Evolutionary conservation across 305 asterid genomes (phyloP).

Genomic region (Petunia hybrid): DNA sequence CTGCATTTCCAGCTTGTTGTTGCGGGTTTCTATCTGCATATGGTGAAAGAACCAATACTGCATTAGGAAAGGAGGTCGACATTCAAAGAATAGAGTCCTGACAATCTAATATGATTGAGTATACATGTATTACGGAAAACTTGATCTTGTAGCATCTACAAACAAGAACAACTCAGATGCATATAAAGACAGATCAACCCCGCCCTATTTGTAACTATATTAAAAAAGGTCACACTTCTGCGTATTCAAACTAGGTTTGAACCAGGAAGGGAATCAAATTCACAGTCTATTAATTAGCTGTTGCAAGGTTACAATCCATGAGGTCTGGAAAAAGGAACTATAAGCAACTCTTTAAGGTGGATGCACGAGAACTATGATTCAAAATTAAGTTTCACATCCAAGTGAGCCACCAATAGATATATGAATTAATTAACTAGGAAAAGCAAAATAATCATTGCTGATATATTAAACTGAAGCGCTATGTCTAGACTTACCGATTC

Average conservation of each 20-base stretch:
- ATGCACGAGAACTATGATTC: not conserved
- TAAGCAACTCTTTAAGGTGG: not conserved
- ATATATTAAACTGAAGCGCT: constrained; percentile 36
- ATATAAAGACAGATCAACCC: not conserved
- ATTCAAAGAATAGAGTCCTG: not conserved
- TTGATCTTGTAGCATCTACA: not conserved
- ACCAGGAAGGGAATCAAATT: not conserved
- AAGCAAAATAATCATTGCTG: constrained; percentile 20
- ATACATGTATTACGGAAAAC: not conserved
- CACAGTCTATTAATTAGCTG: not conserved
- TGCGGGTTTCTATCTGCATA: constrained; percentile 92
- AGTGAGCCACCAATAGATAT: not conserved
- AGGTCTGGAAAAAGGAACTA: constrained; percentile 10
- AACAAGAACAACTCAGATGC: not conserved
- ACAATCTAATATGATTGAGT: not conserved
- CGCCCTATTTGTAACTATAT: not conserved
- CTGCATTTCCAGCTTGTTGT: constrained; percentile 98
- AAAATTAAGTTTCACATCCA: constrained; percentile 19
- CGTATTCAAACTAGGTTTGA: not conserved
- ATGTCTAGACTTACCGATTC: constrained; percentile 70
- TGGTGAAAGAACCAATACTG: constrained; percentile 29
- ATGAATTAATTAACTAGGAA: not conserved
- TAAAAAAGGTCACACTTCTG: not conserved
- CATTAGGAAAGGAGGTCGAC: constrained; percentile 11
- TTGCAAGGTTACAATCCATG: not conserved